phyloP scores from a whole-genome alignment of 2,329 filamentous ascomycete species.

The Didymella glomerata region DNA sequence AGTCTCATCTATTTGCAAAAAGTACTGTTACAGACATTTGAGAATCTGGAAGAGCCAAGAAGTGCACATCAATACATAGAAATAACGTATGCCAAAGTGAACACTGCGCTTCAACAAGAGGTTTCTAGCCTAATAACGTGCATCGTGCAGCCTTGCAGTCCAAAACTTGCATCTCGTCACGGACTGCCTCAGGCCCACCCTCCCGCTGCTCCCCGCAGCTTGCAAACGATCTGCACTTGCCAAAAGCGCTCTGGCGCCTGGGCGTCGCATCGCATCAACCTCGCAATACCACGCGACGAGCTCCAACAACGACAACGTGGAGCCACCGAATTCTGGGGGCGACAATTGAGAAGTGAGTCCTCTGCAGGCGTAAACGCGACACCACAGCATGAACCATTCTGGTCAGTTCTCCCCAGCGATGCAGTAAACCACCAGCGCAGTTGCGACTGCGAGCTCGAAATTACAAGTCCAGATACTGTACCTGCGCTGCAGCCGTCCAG shows the following conservation, averaged over 20 bases:
- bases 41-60: neutral
- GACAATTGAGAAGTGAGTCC: constrained; percentile 5
- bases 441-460: constrained; percentile 24
- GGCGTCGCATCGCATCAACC: constrained; percentile 29
- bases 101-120: neutral
- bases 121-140: neutral
- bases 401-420: constrained; percentile 48
- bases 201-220: constrained; percentile 18
- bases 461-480: constrained; percentile 23
- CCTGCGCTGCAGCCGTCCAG: constrained; percentile 6
- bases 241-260: constrained; percentile 22
- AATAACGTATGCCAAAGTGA: no score
- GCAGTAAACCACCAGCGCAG: constrained; percentile 34
- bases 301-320: constrained; percentile 12
- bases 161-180: constrained; percentile 14
- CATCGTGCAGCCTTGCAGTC: neutral
- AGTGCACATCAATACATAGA: neutral
- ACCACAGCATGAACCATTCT: constrained; percentile 58
- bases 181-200: constrained; percentile 14
- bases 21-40: neutral
- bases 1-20: constrained; percentile 1
- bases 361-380: constrained; percentile 27
- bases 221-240: constrained; percentile 10
- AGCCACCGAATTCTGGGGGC: constrained; percentile 1
- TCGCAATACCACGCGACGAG: constrained; percentile 30